Evolutionary conservation across 2,329 filamentous ascomycete genomes (phyloP).

Genomic region (Cladosporium cucumerinum): DNA sequence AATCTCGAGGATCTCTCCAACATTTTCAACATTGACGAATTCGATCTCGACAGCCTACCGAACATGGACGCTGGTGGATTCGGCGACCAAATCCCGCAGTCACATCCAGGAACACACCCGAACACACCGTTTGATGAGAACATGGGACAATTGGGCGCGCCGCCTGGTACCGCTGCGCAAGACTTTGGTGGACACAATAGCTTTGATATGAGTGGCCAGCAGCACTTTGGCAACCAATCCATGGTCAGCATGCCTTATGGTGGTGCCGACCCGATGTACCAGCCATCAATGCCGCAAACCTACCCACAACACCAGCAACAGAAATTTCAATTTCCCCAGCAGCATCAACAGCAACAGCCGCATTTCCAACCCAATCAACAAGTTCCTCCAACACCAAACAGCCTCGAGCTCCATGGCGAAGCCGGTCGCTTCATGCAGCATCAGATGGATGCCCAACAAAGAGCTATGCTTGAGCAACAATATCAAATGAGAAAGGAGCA

Average conservation of each 20-base stretch:
- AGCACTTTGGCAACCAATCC: conserved; percentile 11
- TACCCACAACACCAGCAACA: conserved; percentile 30
- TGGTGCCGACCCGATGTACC: conserved; percentile 25
- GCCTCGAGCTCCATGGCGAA: conserved; percentile 68
- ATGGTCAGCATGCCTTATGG: conserved; percentile 21
- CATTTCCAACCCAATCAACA: conserved; percentile 50
- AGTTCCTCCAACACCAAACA: conserved; percentile 76
- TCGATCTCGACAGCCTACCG: conserved; percentile 32
- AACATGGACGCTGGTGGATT: conserved; percentile 23
- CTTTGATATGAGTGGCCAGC: conserved; percentile 3
- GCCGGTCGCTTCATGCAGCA: conserved; percentile 56
- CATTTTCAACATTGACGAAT: conserved; percentile 41
- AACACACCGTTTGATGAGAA: conserved; percentile 31
- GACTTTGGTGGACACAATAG: conserved; percentile 30
- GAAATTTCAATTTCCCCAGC: conserved; percentile 32
- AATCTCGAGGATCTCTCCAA: conserved; percentile 44
- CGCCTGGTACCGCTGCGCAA: conserved; percentile 26
- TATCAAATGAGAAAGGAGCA: conserved; percentile 59
- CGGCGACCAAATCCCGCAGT: conserved; percentile 24
- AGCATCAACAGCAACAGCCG: conserved; percentile 38
- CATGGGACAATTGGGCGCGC: conserved; percentile 21
- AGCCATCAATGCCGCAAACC: conserved; percentile 26
- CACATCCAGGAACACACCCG: conserved; percentile 27
- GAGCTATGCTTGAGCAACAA: conserved; percentile 61
- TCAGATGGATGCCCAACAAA: conserved; percentile 50